Evolutionary conservation across 495 filamentous ascomycete genomes (phyloP).

Genomic region (Aspergillus funiculosus): DNA sequence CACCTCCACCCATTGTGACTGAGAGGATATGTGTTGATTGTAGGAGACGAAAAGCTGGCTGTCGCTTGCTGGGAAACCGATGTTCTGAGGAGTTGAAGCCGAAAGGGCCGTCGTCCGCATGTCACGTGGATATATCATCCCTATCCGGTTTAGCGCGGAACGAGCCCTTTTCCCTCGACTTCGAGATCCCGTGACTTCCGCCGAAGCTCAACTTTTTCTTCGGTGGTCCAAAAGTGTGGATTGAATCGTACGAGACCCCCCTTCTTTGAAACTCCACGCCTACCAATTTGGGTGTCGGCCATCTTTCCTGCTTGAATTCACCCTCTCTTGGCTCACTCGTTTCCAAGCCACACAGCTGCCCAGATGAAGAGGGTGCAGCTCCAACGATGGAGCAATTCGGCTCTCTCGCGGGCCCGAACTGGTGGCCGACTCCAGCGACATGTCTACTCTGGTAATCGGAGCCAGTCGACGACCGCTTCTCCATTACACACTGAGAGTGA

Average conservation of each 20-base stretch:
- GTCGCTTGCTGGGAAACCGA: conserved; percentile 20
- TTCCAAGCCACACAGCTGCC: conserved; percentile 19
- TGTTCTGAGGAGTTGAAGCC: conserved; percentile 26
- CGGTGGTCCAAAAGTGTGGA: conserved; percentile 23
- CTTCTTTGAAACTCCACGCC: conserved; percentile 13
- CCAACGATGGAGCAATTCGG: conserved; percentile 65
- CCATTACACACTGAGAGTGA: conserved; percentile 25
- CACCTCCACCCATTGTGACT: conserved; percentile 55
- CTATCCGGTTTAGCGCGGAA: conserved; percentile 27
- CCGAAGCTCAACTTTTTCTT: conserved; percentile 43
- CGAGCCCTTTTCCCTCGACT: conserved; percentile 31
- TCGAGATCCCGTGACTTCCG: conserved; percentile 40
- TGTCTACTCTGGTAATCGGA: conserved; percentile 31
- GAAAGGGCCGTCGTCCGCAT: conserved; percentile 30
- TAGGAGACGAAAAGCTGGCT: conserved; percentile 21
- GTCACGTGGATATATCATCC: conserved; percentile 29
- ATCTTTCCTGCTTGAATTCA: conserved; percentile 10
- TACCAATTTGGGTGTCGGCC: conserved; percentile 5
- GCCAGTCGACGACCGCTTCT: conserved; percentile 37
- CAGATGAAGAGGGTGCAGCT: conserved; percentile 67
- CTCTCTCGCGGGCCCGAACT: conserved; percentile 53
- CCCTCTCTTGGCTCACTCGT: conserved; percentile 2
- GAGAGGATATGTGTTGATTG: conserved; percentile 25
- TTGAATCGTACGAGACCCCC: conserved; percentile 7
- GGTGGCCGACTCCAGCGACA: conserved; percentile 44